Evolutionary conservation across 169 alveolate genomes (phyloP), one percentile per base, ranked within the genome.

Genomic region (Cryptosporidium sp.): DNA sequence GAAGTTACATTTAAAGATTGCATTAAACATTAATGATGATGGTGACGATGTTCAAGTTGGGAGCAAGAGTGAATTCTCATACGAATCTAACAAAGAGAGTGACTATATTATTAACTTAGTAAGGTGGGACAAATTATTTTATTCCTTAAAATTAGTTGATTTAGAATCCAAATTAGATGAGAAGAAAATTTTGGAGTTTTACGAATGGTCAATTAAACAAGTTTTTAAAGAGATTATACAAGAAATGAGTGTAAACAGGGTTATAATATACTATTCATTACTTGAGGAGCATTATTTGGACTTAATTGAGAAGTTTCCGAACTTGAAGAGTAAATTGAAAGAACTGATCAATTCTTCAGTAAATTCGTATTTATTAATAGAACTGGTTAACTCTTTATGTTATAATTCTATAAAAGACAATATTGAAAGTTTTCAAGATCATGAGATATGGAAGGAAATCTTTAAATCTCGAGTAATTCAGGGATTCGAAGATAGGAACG

Each of bases 1-100:
- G 61, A 85, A 91, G 41, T 91, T 41, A 12, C 89, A 80, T 48
- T 80, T 80, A 29, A 80, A 80, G 70, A 80, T 80, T n/a, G 89
- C 89, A 1, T 65, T 80, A 50, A 80, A 80, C 2, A 80, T 80
- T 29, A 43, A 26, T 33, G 68, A 39, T 35, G 59, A 74, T 37
- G 26, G n/a, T 43, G 29, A 61, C 31, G 45, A n/a, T 23, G 37
- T 1, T 41, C 48, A 41, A 8, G 48, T 41, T 41, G 12, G 7
- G 35, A 35, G 16, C 23, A 18, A 23, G 31, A 43, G 43, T 4
- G 59, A 74, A 33, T 58, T 50, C 7, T 18, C 7, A 45, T 26
- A 80, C n/a, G 65, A 62, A 14, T 50, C 85, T 31, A 80, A 61
- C 50, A 48, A 65, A 14, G 75, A 80, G 16, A 80, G 75, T 62